Base-by-base conservation (phyloP, 2,329 filamentous ascomycete species). In the Cercospora zeina region DNA sequence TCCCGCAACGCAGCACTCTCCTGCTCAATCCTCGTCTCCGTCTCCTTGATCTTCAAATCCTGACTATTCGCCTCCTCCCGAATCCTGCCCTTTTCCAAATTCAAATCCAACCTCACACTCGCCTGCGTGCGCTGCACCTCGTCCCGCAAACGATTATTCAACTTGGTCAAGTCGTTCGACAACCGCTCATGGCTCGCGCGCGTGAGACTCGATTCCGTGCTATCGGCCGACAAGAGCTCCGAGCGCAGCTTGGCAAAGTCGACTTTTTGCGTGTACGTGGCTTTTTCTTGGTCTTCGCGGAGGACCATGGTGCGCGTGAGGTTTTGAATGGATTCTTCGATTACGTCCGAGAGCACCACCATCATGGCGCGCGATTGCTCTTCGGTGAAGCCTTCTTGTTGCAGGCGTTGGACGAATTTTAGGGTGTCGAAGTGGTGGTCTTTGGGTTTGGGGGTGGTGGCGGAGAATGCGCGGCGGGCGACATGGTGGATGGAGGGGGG, bases 351-450 rank as follows among this genome's bases (percentile, higher is more conserved):
- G 39, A 99, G 82, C 6, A 97, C 91, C 75, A 90, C 91, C 95
- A 99, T 97, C 89, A 97, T 95, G n/a, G 95, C 93, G 27, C 91
- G 92, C 2, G 93, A 88, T 78, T 99, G 95, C 69, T 93, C 89
- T 76, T 97, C 93, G 24, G 91, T 96, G 76, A 97, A 97, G 0
- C 95, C 95, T 75, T 99, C 95, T 68, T 86, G 86, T 76, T 93
- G 88, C 42, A 99, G 81, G 57, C 91, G 84, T 78, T 96, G 91
- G 39, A 99, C 93, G 74, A 99, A 96, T 79, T 96, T 97, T 65
- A 99, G 85, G 0, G 95, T 99, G 77, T 99, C 95, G 75, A 99
- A 99, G 77, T 99, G 93, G 77, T 99, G 95, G 72, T 97, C 93
- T 67, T 89, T 85, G 57, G 76, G 74, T 55, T 80, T 83, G 37